A percentile compares a stretch with the other conserved stretches of the same genome.
Conservation (phyloP, 2,329 filamentous ascomycete species). For the Fusarium tjaetaba region DNA sequence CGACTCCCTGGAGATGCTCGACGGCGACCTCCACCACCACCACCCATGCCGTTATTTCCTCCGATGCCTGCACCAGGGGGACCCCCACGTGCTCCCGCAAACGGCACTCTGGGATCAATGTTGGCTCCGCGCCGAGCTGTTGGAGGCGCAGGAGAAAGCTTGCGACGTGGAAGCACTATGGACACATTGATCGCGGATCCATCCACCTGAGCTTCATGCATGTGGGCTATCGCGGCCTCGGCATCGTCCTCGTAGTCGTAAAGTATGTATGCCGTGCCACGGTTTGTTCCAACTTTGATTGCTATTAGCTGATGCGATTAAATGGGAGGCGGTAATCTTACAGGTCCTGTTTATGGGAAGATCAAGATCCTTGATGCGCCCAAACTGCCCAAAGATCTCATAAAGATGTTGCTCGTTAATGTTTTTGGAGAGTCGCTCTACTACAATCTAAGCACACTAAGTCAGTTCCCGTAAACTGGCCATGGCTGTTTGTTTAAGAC, state of each 20-base stretch:
- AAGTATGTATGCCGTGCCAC: constrained; percentile 92
- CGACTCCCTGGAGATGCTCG: constrained; percentile 50
- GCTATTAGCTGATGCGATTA: constrained; percentile 20
- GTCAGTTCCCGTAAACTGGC: constrained; percentile 15
- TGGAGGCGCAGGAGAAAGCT: constrained; percentile 83
- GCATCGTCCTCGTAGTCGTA: constrained; percentile 82
- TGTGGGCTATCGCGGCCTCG: constrained; percentile 89
- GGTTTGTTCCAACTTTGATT: constrained; percentile 80
- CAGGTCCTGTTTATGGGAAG: constrained; percentile 89
- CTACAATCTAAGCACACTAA: constrained; percentile 75
- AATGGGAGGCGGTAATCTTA: constrained; percentile 56
- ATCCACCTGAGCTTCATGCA: constrained; percentile 97
- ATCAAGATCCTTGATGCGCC: constrained; percentile 85
- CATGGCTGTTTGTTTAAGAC: constrained; percentile 1
- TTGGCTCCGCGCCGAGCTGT: constrained; percentile 71
- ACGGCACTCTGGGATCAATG: constrained; percentile 60
- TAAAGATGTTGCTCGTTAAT: constrained; percentile 87
- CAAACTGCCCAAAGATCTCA: constrained; percentile 93
- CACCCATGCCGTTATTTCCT: constrained; percentile 46
- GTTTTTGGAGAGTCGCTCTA: constrained; percentile 96
- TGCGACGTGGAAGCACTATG: constrained; percentile 84
- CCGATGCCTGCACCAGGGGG: constrained; percentile 38
- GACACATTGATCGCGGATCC: constrained; percentile 85
- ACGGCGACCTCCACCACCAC: constrained; percentile 48
- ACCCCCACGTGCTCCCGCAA: constrained; percentile 47